These are phyloP conservation scores for Ceratocystis diversiconidia DNA, from an alignment of 2,329 filamentous ascomycete genomes.

Conservation along the genomic window DNA sequence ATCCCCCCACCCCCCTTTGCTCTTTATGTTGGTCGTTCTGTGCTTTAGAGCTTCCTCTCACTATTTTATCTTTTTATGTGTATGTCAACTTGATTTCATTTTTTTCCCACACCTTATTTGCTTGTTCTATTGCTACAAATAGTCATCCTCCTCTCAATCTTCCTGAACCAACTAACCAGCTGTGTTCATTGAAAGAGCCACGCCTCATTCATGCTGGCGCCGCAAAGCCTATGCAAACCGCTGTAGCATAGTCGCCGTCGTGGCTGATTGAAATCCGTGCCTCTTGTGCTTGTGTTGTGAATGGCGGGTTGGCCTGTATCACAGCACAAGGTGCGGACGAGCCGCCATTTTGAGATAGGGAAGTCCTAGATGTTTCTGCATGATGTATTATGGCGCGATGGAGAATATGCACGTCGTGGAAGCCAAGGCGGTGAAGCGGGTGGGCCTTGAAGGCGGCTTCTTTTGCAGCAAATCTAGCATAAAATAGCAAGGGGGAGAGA, in stretches of 20 bases:
- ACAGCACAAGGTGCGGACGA: conserved; percentile 5
- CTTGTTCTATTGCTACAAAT: not conserved
- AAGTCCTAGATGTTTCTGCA: not conserved
- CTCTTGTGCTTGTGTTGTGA: conserved; percentile 28
- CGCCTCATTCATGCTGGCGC: not conserved
- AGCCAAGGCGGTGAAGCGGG: conserved; percentile 41
- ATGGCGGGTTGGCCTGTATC: conserved; percentile 1
- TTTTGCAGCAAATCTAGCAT: conserved; percentile 51
- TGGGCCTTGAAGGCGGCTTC: conserved; percentile 64
- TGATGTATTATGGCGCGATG: conserved; percentile 3
- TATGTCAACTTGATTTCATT: conserved; percentile 2
- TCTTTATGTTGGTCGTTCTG: not conserved
- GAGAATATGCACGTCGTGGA: conserved; percentile 43
- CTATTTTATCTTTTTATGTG: not conserved
- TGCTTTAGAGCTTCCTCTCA: not conserved
- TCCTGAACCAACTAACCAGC: too few relatives aligned
- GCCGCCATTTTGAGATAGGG: conserved; percentile 3
- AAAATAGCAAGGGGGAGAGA: too few relatives aligned
- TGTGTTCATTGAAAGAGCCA: not conserved
- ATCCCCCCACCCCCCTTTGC: not conserved
- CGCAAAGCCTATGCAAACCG: conserved; percentile 42
- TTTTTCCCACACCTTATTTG: not conserved
- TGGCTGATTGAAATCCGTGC: conserved; percentile 74
- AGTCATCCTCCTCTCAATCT: not conserved
- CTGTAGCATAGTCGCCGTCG: conserved; percentile 68